Evolutionary conservation across 78 protist species (phyloP).

Genomic region (Dictyostelium intermedium): DNA sequence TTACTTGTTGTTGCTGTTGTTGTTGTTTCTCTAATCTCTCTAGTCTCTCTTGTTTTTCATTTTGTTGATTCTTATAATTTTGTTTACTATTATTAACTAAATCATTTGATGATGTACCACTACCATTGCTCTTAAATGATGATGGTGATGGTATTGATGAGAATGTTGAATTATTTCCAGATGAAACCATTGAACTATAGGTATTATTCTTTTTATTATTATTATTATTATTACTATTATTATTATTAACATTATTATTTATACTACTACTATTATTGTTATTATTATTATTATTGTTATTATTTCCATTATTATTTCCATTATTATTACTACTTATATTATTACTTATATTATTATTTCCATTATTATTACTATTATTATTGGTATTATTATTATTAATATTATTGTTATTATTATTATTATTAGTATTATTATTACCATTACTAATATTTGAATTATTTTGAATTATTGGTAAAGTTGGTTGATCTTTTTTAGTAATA

Average conservation of each 20-base stretch:
- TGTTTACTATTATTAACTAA: neutral
- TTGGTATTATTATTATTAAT: neutral
- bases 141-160: constrained; percentile 10
- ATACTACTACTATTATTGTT: neutral
- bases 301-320: neutral
- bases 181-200: neutral
- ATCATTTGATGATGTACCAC: neutral
- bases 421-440: neutral
- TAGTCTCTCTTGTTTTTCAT: neutral
- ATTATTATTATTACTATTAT: neutral
- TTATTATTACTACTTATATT: neutral
- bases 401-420: neutral
- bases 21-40: neutral
- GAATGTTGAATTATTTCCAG: neutral
- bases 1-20: neutral
- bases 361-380: neutral
- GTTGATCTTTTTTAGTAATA: neutral
- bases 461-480: neutral
- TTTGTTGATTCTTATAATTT: neutral
- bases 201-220: neutral
- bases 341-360: neutral
- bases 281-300: neutral
- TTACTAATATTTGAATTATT: neutral
- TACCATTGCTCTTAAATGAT: neutral
- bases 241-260: neutral